Conservation (phyloP, 345 rosid species). For the Boechera stricta region DNA sequence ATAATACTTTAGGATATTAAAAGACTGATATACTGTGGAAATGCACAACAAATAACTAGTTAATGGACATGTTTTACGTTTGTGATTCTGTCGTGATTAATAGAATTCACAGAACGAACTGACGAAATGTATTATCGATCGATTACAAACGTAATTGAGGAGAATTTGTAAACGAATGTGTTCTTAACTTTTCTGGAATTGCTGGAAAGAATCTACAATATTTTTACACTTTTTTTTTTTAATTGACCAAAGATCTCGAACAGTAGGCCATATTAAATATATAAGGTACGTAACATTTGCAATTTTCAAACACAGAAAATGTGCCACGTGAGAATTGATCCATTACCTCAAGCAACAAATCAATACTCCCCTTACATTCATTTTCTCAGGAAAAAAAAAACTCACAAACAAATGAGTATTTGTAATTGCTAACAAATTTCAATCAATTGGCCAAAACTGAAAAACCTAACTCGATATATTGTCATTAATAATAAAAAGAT, state of each 20-base stretch:
- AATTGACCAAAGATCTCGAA: constrained; percentile 6
- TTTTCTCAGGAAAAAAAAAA: neutral
- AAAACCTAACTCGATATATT: neutral
- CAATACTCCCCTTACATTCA: neutral
- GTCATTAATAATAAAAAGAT: neutral
- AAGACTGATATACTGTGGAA: too few relatives aligned
- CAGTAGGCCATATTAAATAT: constrained; percentile 10
- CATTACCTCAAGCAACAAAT: neutral
- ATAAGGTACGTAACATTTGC: constrained; percentile 3
- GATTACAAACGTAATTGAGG: neutral
- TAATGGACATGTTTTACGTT: too few relatives aligned
- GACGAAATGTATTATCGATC: too few relatives aligned
- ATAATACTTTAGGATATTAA: too few relatives aligned
- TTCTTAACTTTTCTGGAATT: neutral
- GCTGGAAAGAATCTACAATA: neutral
- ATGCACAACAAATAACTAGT: too few relatives aligned
- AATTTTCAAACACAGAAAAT: constrained; percentile 4
- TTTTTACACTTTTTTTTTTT: neutral
- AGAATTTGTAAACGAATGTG: neutral
- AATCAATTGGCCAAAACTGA: neutral
- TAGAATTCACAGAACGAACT: too few relatives aligned
- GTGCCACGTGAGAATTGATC: neutral
- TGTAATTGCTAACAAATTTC: neutral
- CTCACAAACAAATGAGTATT: neutral
- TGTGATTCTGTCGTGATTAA: neutral